These are phyloP conservation scores for Mariannaea sp. DNA, from an alignment of 2,329 filamentous ascomycete species.

Conservation along the genomic window DNA sequence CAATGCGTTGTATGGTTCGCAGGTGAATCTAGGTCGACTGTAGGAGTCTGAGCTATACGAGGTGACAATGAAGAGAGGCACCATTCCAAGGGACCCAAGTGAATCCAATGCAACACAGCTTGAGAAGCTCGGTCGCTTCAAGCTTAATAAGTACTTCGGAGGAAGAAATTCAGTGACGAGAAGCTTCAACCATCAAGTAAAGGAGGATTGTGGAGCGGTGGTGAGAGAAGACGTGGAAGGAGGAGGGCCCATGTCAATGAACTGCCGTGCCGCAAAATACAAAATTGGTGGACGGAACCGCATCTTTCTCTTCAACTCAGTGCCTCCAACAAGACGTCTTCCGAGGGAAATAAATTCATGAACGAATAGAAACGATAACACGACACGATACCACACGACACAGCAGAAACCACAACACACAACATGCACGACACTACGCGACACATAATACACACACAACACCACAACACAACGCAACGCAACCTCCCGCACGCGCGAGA, in stretches of 20 bases:
- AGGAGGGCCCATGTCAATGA: neutral
- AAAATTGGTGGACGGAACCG: neutral
- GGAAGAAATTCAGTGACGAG: too few relatives aligned
- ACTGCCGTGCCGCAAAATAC: slow-evolving; percentile 31
- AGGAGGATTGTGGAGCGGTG: neutral
- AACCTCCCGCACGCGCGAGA: slow-evolving; percentile 24
- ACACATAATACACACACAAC: slow-evolving; percentile 26
- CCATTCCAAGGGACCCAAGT: neutral
- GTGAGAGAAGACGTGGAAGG: neutral
- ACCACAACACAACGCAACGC: slow-evolving; percentile 31
- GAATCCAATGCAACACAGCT: slow-evolving; percentile 25
- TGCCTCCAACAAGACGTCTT: neutral
- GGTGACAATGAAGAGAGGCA: neutral
- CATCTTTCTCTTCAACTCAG: neutral
- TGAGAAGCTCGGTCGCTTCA: slow-evolving; percentile 32
- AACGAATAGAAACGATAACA: slow-evolving; percentile 21
- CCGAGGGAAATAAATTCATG: neutral
- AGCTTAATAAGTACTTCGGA: too few relatives aligned
- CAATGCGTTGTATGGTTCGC: neutral
- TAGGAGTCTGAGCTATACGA: neutral
- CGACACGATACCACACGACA: slow-evolving; percentile 16
- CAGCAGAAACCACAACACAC: slow-evolving; percentile 12
- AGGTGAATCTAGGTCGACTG: slow-evolving; percentile 6
- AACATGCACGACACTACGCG: slow-evolving; percentile 29
- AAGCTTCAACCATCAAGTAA: too few relatives aligned